Conservation (phyloP, 164 flowering plant genomes). For the Cinnamomum micranthum region DNA sequence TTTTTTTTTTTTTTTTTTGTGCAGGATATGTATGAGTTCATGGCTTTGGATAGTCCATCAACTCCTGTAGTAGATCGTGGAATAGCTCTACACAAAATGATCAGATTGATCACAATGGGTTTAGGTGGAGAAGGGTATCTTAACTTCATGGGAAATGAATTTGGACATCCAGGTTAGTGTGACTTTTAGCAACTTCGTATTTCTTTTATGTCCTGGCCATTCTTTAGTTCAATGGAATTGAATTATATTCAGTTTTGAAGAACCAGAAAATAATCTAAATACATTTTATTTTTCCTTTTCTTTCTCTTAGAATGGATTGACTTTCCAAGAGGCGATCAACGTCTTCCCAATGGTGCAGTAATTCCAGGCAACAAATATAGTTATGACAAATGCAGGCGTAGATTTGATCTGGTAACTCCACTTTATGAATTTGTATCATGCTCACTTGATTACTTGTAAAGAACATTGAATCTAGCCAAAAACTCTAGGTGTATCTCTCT, state of each 20-base stretch:
- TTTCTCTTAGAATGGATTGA: constrained; percentile 83
- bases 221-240: neutral
- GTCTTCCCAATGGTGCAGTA: constrained; percentile 70
- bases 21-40: constrained; percentile 99
- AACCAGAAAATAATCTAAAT: neutral
- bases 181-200: neutral
- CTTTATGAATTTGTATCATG: neutral
- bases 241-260: neutral
- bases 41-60: constrained; percentile 89
- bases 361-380: constrained; percentile 76
- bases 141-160: constrained; percentile 99
- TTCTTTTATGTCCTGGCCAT: neutral
- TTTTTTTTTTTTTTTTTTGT: constrained; percentile 5
- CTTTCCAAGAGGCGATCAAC: constrained; percentile 85
- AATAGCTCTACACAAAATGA: constrained; percentile 98
- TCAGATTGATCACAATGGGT: constrained; percentile 95
- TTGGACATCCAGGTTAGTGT: constrained; percentile 96
- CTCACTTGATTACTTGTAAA: neutral
- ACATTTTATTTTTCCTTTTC: constrained; percentile 2
- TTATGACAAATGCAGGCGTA: constrained; percentile 90
- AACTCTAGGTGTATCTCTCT: too few species aligned
- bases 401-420: constrained; percentile 88
- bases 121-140: constrained; percentile 98
- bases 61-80: constrained; percentile 93
- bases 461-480: neutral